Conservation (phyloP, 176 grass and related monocot genomes). For the Cenchrus purpureus region DNA sequence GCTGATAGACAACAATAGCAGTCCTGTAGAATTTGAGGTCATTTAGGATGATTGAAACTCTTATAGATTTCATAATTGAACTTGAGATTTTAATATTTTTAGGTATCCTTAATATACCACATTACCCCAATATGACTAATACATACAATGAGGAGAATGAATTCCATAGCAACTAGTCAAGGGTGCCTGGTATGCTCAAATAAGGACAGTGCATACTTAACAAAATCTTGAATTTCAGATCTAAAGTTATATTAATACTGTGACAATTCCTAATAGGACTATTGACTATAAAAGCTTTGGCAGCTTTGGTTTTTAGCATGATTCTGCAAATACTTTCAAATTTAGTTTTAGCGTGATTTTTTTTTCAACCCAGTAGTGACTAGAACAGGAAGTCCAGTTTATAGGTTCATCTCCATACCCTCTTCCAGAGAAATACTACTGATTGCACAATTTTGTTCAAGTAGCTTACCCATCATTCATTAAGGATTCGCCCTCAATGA, state of each 20-base stretch:
- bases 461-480: constrained; percentile 89
- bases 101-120: background rate
- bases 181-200: background rate
- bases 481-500: constrained; percentile 95
- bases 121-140: background rate
- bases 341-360: background rate
- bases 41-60: constrained; percentile 10
- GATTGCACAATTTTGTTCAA: background rate
- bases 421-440: background rate
- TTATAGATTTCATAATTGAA: constrained; percentile 24
- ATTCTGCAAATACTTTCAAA: constrained; percentile 3
- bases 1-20: constrained; percentile 94
- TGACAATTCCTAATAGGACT: background rate
- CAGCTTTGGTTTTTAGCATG: background rate
- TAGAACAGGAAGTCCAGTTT: background rate
- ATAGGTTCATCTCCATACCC: background rate
- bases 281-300: background rate
- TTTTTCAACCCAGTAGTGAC: background rate
- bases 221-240: background rate
- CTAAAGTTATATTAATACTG: constrained; percentile 4
- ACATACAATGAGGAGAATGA: background rate
- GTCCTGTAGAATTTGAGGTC: constrained; percentile 66
- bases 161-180: background rate
- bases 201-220: constrained; percentile 1
- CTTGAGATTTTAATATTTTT: background rate